Conservation (phyloP, 2,329 filamentous ascomycete species). For the Lecanoromycetidae sp. region DNA sequence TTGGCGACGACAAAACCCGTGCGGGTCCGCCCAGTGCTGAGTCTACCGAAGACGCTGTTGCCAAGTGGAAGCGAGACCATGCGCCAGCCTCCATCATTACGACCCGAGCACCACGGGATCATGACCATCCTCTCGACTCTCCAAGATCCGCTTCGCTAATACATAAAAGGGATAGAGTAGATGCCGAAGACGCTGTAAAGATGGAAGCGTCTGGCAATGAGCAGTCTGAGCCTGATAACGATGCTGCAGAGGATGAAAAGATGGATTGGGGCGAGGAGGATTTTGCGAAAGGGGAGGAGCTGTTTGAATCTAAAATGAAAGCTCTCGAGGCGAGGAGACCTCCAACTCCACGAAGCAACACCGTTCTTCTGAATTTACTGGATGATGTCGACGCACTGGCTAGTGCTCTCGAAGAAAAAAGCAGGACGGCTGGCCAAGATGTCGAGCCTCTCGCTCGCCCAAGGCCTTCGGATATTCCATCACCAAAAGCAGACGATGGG, state of each 20-base stretch:
- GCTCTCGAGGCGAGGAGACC: conserved; percentile 33
- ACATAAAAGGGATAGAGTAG: background rate
- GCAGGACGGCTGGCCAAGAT: background rate
- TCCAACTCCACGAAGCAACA: conserved; percentile 31
- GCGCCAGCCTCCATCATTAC: too few relatives aligned
- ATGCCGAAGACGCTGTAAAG: background rate
- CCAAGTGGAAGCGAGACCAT: conserved; percentile 7
- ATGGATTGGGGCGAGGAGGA: conserved; percentile 35
- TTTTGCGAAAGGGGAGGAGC: conserved; percentile 32
- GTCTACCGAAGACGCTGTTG: conserved; percentile 2
- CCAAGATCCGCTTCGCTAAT: too few relatives aligned
- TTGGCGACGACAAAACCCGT: conserved; percentile 11
- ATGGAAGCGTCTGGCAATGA: conserved; percentile 7
- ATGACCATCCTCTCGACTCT: too few relatives aligned
- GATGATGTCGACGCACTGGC: conserved; percentile 22
- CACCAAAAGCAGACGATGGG: conserved; percentile 11
- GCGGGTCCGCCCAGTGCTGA: conserved; percentile 2
- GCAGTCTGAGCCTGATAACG: conserved; percentile 6
- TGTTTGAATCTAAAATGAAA: conserved; percentile 35
- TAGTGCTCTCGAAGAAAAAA: conserved; percentile 14
- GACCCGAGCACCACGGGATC: background rate
- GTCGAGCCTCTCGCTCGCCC: background rate
- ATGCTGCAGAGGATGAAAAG: conserved; percentile 18
- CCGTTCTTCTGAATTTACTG: conserved; percentile 30
- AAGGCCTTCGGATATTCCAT: conserved; percentile 10